Base-by-base conservation (phyloP, 2,329 filamentous ascomycete genomes). In the Verticillium nubilum region DNA sequence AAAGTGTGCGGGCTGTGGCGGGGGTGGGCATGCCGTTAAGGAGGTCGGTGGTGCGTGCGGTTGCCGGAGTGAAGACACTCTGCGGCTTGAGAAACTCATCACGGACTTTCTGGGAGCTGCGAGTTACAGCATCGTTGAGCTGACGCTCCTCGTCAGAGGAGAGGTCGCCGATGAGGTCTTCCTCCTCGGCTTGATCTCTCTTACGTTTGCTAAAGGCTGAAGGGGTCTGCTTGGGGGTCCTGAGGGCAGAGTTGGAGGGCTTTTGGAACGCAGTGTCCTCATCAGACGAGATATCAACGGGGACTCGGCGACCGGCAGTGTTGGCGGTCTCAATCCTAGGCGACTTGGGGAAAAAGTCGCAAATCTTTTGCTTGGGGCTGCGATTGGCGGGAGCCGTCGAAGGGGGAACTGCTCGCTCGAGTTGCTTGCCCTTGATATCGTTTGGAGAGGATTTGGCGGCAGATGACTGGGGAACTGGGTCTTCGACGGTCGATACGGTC, bases 91-190 rank as follows among this genome's bases (percentile, higher is more conserved):
- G 9, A 19, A 23, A 23, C 6, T n/a, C 28, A 12, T 12, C 26
- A n/a, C 52, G 52, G 26, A 62, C 52, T 58, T 67, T 71, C 47
- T 69, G 68, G 13, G 67, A 70, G 60, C 71, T 76, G 42, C 66
- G 64, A 55, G 78, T 75, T 4, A 72, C 67, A 23, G 74, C 66
- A n/a, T 62, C 66, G 23, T 65, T 69, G 60, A 79, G 67, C 60
- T 76, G 65, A 27, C 68, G 65, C 61, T 76, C 76, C 50, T 74
- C 73, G n/a, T 78, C 75, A 7, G 75, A 73, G 17, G 68, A 70
- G 4, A 75, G 33, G 15, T 74, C 74, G 29, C 67, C 69, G 19
- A 73, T 69, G 1, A 70, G 68, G 35, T 64, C 64, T 25, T 68
- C 69, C 3, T 69, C 67, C 10, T 67, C 66, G 4, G 63, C 62